Base-by-base conservation (phyloP, 441 rosid species). In the Pelargonium exstipulatum region DNA sequence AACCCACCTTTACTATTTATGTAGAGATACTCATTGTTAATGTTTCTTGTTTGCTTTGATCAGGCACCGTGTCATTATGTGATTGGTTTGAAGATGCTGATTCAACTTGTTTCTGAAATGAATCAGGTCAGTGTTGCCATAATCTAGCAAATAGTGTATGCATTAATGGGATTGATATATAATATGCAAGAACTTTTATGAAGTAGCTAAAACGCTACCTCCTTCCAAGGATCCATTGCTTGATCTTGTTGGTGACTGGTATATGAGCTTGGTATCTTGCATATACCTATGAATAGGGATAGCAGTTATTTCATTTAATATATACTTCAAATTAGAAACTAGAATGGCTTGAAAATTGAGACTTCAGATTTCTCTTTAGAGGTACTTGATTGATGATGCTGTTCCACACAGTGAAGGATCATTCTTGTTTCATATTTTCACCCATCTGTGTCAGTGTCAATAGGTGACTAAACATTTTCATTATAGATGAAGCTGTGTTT, bases 81-180 rank as follows among this genome's bases (percentile, higher is more conserved):
- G 74, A 90, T 95, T 77, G 98, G 98, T 61, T 82, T 95, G 90
- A 92, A 87, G 89, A 92, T 95, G 77, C 79, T 95, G 73, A 88
- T 89, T 86, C 99, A 95, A 75, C 94, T 95, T 68, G 97, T 95
- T 61, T 86, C 90, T 74, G 99, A 95, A 87, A 95, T 95, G 94
- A 95, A 89, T 84, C 97, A 89, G 98, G 99, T 92, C 67, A 72
- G 85, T 76, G 69, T 65, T 72, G 64, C 49, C 43, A 58, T 14
- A 29, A 16, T 51, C 18, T 51, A 46, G 51, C 51, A 58, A 22
- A 22, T 58, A 69, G 71, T 84, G 74, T 71, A 55, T 73, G 45
- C 13, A 29, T 22, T 64, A 14, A 64, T n/a, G 9, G 9, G 10
- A 16, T 42, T 40, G 9, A 29, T 37, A 32, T 62, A 32, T 58